Evolutionary conservation across 495 filamentous ascomycete species (phyloP).

Genomic region (Cryomyces minteri): DNA sequence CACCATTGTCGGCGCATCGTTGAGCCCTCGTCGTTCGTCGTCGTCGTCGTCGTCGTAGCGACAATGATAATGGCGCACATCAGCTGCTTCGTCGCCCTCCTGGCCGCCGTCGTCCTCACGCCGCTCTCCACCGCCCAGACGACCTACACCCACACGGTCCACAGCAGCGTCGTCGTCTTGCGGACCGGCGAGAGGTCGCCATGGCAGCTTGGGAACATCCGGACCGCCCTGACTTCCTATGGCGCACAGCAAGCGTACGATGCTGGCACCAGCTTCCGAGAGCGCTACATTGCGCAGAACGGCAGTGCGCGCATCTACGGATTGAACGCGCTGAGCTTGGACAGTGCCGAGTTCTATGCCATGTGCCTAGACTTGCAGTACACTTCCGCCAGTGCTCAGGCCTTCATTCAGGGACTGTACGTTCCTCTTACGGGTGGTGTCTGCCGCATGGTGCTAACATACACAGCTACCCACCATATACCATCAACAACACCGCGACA

Average conservation of each 20-base stretch:
- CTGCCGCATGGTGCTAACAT: constrained; percentile 19
- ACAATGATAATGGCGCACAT: no score
- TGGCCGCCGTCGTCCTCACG: no score
- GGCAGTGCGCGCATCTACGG: constrained; percentile 19
- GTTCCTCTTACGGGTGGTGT: constrained; percentile 35
- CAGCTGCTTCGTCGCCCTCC: no score
- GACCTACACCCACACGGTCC: constrained; percentile 24
- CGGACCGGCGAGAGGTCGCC: constrained; percentile 58
- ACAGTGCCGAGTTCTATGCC: constrained; percentile 28
- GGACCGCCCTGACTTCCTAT: constrained; percentile 38
- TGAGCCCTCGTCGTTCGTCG: no score
- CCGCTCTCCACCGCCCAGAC: no score
- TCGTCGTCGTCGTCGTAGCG: no score
- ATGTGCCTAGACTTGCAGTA: constrained; percentile 29
- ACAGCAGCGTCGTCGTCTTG: constrained; percentile 52
- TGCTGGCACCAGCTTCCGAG: constrained; percentile 29
- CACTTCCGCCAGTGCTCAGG: constrained; percentile 41
- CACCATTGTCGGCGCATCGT: no score
- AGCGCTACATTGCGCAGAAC: constrained; percentile 9
- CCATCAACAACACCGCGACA: no score
- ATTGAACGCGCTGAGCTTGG: constrained; percentile 25
- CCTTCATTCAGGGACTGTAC: constrained; percentile 70
- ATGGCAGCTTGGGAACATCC: constrained; percentile 26
- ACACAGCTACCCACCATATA: constrained; percentile 13
- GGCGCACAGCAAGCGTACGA: constrained; percentile 47